Percentiles rank a stretch among this genome's conserved stretches.
phyloP scores from a whole-genome alignment of 192 early-diverging fungal genomes.

The Helicostylum pulchrum region DNA sequence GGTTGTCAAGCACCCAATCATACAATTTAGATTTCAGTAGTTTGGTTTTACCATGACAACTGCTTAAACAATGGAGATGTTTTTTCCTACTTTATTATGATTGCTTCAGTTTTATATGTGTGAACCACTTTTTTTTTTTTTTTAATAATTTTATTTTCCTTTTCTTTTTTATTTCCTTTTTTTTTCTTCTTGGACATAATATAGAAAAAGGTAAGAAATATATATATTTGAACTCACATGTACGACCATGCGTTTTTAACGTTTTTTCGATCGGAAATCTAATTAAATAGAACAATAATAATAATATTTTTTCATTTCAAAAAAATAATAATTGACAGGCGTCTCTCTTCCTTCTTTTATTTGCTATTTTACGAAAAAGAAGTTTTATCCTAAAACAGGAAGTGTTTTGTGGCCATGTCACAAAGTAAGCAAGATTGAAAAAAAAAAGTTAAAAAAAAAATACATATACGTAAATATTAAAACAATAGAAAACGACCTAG shows the following conservation, averaged over 20 bases:
- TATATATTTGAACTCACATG: neutral
- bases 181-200: constrained; percentile 4
- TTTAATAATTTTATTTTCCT: neutral
- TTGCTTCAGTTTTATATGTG: too few species aligned
- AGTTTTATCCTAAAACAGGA: neutral
- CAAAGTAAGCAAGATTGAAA: constrained; percentile 1
- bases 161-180: constrained; percentile 4
- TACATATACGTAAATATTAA: too few species aligned
- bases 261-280: neutral
- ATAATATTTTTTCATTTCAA: neutral
- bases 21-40: too few species aligned
- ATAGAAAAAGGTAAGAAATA: constrained; percentile 3
- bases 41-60: too few species aligned
- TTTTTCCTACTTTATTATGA: too few species aligned
- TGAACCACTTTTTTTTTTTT: neutral
- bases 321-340: too few species aligned
- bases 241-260: constrained; percentile 8
- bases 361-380: neutral
- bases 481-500: neutral
- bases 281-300: neutral
- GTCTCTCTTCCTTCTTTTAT: neutral
- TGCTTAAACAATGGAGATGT: too few species aligned
- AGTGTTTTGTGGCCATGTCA: constrained; percentile 4
- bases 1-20: too few species aligned
- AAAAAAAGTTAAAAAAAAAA: too few species aligned